Evolutionary conservation across 768 basidiomycete genomes (phyloP).

Genomic region (Dioszegia crocea): DNA sequence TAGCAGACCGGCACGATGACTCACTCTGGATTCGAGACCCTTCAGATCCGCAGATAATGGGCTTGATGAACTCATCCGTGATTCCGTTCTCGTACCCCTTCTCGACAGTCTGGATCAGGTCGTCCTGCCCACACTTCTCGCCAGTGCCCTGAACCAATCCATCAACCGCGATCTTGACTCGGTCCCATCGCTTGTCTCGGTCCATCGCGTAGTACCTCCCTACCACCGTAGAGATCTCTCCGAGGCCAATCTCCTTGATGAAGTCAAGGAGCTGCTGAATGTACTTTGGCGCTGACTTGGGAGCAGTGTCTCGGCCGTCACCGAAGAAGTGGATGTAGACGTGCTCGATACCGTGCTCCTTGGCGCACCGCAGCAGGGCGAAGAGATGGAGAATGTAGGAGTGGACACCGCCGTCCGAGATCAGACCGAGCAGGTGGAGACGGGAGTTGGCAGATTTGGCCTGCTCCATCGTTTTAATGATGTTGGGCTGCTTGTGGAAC

Average conservation of each 20-base stretch:
- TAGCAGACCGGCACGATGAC: slow-evolving; percentile 26
- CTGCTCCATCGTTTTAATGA: slow-evolving; percentile 67
- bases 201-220: slow-evolving; percentile 97
- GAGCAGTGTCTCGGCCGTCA: slow-evolving; percentile 91
- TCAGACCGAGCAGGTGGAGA: slow-evolving; percentile 81
- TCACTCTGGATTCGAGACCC: slow-evolving; percentile 75
- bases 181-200: slow-evolving; percentile 93
- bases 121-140: slow-evolving; percentile 57
- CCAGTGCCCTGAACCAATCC: slow-evolving; percentile 70
- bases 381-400: slow-evolving; percentile 88
- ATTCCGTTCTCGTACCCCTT: slow-evolving; percentile 75
- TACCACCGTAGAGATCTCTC: slow-evolving; percentile 76
- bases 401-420: slow-evolving; percentile 96
- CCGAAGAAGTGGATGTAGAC: slow-evolving; percentile 91
- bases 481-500: slow-evolving; percentile 72
- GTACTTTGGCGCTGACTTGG: slow-evolving; percentile 73
- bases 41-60: slow-evolving; percentile 78
- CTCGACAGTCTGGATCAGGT: slow-evolving; percentile 64
- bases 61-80: slow-evolving; percentile 94
- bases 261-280: slow-evolving; percentile 71
- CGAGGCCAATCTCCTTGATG: slow-evolving; percentile 63
- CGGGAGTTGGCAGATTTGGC: slow-evolving; percentile 80
- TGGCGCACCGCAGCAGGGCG: slow-evolving; percentile 84
- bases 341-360: slow-evolving; percentile 75
- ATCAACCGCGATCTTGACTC: slow-evolving; percentile 82